Conservation (phyloP, 225 moss, liverwort and hornwort genomes). For the Sphagnum tenellum region DNA sequence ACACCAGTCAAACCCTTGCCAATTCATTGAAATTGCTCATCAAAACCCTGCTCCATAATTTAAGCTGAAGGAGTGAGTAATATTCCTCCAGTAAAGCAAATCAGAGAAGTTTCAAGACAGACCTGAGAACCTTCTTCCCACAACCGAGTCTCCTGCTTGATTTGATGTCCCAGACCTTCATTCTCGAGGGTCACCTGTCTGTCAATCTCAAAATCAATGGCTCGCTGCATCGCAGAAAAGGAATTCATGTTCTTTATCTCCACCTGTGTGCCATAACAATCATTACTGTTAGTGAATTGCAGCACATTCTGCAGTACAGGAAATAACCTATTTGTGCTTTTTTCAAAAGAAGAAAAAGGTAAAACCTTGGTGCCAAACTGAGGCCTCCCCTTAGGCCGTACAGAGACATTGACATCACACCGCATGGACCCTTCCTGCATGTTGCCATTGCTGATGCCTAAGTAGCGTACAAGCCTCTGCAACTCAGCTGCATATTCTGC, state of each 20-base stretch:
- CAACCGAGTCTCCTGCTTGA: constrained; percentile 92
- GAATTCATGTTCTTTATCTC: constrained; percentile 99
- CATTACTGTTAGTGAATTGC: constrained; percentile 3
- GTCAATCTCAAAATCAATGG: constrained; percentile 87
- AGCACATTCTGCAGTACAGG: neutral
- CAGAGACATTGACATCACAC: constrained; percentile 96
- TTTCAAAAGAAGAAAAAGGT: no score
- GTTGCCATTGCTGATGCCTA: constrained; percentile 92
- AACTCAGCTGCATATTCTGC: constrained; percentile 97
- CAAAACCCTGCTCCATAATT: neutral
- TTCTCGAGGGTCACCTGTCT: constrained; percentile 72
- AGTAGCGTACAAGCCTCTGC: constrained; percentile 81
- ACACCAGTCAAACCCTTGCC: constrained; percentile 2
- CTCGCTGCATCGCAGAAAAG: constrained; percentile 96
- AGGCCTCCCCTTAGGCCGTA: constrained; percentile 67
- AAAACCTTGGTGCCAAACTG: constrained; percentile 92
- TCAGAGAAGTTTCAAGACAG: neutral
- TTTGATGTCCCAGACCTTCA: constrained; percentile 59
- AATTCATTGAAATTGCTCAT: neutral
- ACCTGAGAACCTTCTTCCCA: constrained; percentile 99
- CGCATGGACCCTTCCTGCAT: constrained; percentile 99
- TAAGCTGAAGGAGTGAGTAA: no score
- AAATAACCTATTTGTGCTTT: no score
- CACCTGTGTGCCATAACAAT: constrained; percentile 39
- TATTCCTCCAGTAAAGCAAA: no score